Evolutionary conservation across 176 grass and related monocot species (phyloP).

Genomic region (Tillandsia leiboldiana): DNA sequence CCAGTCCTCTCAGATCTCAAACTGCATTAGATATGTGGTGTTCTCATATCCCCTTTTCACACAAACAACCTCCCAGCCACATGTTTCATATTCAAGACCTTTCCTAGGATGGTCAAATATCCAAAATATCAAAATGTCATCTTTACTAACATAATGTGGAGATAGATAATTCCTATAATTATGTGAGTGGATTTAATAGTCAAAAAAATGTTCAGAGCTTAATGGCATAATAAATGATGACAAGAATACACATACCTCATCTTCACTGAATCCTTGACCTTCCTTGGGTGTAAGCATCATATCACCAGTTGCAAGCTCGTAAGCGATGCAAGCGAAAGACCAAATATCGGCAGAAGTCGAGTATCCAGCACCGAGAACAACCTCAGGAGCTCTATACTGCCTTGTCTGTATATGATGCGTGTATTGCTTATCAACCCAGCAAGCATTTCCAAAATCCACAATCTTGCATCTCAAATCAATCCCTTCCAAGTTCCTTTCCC

Average conservation of each 20-base stretch:
- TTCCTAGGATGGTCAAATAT: too few relatives aligned
- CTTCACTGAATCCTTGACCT: conserved; percentile 85
- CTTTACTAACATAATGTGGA: too few relatives aligned
- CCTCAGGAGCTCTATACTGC: conserved; percentile 83
- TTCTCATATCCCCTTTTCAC: too few relatives aligned
- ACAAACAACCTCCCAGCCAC: too few relatives aligned
- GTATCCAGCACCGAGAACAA: conserved; percentile 70
- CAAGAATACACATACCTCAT: conserved; percentile 59
- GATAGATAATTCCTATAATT: too few relatives aligned
- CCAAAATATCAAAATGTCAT: too few relatives aligned
- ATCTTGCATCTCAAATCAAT: conserved; percentile 93
- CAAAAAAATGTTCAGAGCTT: background rate
- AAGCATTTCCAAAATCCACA: conserved; percentile 98
- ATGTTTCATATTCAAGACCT: too few relatives aligned
- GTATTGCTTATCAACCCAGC: conserved; percentile 84
- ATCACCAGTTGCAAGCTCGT: conserved; percentile 91
- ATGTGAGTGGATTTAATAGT: too few relatives aligned
- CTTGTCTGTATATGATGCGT: conserved; percentile 94
- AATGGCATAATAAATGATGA: background rate
- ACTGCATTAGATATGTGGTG: too few relatives aligned
- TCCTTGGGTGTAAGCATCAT: conserved; percentile 88
- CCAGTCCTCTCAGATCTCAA: too few relatives aligned
- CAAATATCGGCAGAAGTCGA: conserved; percentile 80
- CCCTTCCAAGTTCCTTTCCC: conserved; percentile 73
- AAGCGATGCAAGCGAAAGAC: conserved; percentile 90